Evolutionary conservation across 106 monocot genomes (phyloP).

Genomic region (Iris macrosiphon): DNA sequence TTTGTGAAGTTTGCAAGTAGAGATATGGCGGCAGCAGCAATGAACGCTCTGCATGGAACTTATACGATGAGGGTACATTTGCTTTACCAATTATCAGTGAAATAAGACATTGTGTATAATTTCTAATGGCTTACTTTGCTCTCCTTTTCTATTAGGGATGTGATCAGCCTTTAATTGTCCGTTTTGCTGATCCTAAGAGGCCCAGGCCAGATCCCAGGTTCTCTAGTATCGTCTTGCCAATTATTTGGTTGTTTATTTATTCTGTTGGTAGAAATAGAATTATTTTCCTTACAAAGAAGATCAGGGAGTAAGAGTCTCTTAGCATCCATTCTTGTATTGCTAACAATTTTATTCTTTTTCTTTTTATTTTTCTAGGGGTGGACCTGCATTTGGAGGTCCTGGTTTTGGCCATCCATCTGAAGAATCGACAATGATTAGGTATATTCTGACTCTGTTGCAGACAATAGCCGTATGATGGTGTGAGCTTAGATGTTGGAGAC

Average conservation of each 20-base stretch:
- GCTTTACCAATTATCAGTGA: not conserved
- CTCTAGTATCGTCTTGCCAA: not conserved
- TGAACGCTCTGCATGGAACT: conserved; percentile 69
- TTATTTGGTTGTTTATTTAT: too few relatives aligned
- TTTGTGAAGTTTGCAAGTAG: conserved; percentile 85
- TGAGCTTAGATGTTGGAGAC: not conserved
- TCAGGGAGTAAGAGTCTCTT: too few relatives aligned
- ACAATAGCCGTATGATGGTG: not conserved
- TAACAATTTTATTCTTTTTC: too few relatives aligned
- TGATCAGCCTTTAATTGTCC: conserved; percentile 84
- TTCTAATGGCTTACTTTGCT: too few relatives aligned
- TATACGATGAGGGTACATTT: conserved; percentile 66
- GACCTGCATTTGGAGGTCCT: conserved; percentile 95
- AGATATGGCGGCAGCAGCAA: conserved; percentile 71
- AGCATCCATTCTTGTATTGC: too few relatives aligned
- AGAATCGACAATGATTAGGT: conserved; percentile 53
- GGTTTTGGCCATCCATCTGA: conserved; percentile 82
- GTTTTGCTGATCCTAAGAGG: conserved; percentile 95
- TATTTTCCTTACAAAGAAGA: too few relatives aligned
- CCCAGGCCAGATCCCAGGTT: conserved; percentile 85
- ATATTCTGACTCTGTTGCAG: not conserved
- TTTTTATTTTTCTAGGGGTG: conserved; percentile 66
- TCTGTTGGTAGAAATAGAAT: not conserved
- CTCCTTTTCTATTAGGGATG: conserved; percentile 52
- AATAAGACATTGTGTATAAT: too few relatives aligned